phyloP scores from a whole-genome alignment of 139 green algal species.

The Astrephomene gubernaculifera region DNA sequence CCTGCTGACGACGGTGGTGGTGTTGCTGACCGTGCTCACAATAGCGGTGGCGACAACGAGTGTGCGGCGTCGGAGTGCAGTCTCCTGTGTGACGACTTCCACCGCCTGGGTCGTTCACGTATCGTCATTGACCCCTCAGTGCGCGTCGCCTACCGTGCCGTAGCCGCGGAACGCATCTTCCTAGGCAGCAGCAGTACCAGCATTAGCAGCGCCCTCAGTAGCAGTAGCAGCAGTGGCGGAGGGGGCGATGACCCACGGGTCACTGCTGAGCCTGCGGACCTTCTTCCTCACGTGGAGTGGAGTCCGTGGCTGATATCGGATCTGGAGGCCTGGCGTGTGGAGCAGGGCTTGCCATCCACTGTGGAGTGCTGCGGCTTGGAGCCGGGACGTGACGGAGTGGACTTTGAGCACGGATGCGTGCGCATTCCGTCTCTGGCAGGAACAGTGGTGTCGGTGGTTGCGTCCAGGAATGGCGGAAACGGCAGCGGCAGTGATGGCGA shows the following conservation, averaged over 20 bases:
- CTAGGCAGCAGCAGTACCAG: background rate
- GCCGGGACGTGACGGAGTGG: conserved; percentile 48
- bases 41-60: conserved; percentile 55
- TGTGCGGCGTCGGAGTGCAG: conserved; percentile 71
- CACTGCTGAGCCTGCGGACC: background rate
- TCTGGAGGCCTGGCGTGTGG: background rate
- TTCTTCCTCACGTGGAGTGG: background rate
- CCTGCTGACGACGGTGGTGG: background rate
- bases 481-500: too few species aligned
- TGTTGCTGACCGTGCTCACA: conserved; percentile 41
- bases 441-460: too few species aligned
- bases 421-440: background rate
- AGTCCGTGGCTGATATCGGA: background rate
- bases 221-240: background rate
- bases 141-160: conserved; percentile 51
- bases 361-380: conserved; percentile 62
- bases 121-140: conserved; percentile 73
- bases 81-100: conserved; percentile 74
- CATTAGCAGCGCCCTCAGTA: background rate
- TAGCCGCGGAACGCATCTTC: conserved; percentile 1
- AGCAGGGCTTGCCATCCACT: background rate
- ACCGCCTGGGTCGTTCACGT: conserved; percentile 43
- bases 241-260: background rate
- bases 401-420: conserved; percentile 59
- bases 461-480: too few species aligned